A percentile compares a stretch with the other conserved stretches of the same genome.
These are phyloP conservation scores for Tolypocladium guangdongense DNA, from an alignment of 2,329 filamentous ascomycete genomes.

Conservation along the genomic window DNA sequence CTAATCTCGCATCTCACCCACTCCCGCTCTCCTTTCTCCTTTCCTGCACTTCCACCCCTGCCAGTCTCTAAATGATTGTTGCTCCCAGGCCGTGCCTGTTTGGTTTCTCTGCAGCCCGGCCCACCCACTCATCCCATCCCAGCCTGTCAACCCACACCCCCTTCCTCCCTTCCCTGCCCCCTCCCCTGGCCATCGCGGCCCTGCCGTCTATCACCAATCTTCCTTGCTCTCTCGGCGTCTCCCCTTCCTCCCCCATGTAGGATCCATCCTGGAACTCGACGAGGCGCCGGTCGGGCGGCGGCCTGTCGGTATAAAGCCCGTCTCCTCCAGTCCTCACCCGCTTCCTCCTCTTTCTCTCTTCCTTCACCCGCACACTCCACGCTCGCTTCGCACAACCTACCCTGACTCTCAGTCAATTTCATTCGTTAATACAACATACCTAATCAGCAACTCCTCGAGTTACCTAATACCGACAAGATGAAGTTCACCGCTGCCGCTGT, in stretches of 20 bases:
- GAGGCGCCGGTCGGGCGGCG: not conserved
- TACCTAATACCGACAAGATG: slow-evolving; percentile 48
- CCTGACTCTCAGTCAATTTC: slow-evolving; percentile 47
- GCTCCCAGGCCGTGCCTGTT: too few relatives aligned
- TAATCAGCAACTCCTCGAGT: slow-evolving; percentile 19
- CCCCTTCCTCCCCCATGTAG: not conserved
- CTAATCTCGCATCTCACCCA: slow-evolving; percentile 1
- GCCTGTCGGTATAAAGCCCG: slow-evolving; percentile 35
- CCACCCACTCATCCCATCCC: not conserved
- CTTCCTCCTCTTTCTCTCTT: slow-evolving; percentile 19
- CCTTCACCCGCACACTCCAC: slow-evolving; percentile 40
- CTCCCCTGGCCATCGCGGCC: not conserved
- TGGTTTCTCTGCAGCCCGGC: not conserved
- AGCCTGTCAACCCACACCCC: not conserved
- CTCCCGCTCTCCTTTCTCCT: slow-evolving; percentile 5
- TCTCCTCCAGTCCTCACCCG: slow-evolving; percentile 24
- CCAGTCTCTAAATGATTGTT: too few relatives aligned
- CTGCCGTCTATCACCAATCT: not conserved
- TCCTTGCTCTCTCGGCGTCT: not conserved
- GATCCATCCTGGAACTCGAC: slow-evolving; percentile 3
- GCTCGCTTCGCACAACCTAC: slow-evolving; percentile 28
- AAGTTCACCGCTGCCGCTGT: slow-evolving; percentile 47
- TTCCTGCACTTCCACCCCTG: slow-evolving; percentile 9
- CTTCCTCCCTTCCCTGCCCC: not conserved
- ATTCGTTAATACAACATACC: slow-evolving; percentile 34